Percentiles rank a stretch among this genome's conserved stretches.
phyloP scores from a whole-genome alignment of 805 yeast species.

The Spathaspora arborariae region DNA sequence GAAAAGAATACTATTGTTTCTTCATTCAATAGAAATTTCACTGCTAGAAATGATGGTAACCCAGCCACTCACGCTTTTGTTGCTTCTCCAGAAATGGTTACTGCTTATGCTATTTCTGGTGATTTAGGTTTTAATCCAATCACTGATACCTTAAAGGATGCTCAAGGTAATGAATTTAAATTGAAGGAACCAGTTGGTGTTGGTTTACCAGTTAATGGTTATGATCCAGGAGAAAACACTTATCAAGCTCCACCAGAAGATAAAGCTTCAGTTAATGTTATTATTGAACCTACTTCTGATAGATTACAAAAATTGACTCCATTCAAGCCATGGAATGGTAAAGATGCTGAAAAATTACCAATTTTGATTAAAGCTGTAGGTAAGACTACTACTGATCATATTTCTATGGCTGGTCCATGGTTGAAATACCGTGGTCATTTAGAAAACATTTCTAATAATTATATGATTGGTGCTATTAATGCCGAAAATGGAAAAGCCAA shows the following conservation, averaged over 20 bases:
- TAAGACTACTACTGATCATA: constrained; percentile 99
- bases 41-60: constrained; percentile 97
- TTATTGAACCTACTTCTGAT: constrained; percentile 85
- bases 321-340: constrained; percentile 94
- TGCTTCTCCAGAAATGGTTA: constrained; percentile 94
- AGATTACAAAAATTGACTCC: constrained; percentile 94
- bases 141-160: constrained; percentile 82
- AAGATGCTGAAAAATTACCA: constrained; percentile 85
- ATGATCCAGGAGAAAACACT: constrained; percentile 90
- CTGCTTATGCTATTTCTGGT: constrained; percentile 95
- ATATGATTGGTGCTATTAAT: constrained; percentile 99
- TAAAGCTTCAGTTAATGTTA: constrained; percentile 70
- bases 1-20: constrained; percentile 96
- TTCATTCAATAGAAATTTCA: constrained; percentile 96
- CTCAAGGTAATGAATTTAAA: constrained; percentile 87
- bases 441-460: constrained; percentile 97
- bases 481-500: constrained; percentile 95
- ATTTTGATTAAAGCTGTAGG: constrained; percentile 94
- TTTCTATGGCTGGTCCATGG: constrained; percentile 99
- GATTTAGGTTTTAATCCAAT: constrained; percentile 95
- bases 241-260: constrained; percentile 96
- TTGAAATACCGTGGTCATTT: constrained; percentile 99
- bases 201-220: constrained; percentile 86
- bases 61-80: constrained; percentile 95
- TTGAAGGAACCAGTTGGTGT: constrained; percentile 85